Conservation (phyloP, 2,329 filamentous ascomycete genomes). For the Fusarium sp. region DNA sequence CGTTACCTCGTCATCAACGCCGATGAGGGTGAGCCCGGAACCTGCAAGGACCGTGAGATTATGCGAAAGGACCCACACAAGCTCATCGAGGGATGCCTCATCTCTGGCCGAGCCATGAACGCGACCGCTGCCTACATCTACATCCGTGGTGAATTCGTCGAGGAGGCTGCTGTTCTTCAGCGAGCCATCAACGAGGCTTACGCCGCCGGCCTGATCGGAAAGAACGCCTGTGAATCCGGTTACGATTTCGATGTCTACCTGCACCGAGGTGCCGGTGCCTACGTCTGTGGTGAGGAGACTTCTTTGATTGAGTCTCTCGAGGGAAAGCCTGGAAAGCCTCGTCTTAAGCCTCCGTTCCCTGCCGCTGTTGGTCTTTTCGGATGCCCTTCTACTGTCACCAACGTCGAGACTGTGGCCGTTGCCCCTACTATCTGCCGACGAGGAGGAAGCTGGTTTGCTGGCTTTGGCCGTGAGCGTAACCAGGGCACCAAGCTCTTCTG, state of each 20-base stretch:
- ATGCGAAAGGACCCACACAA: slow-evolving; percentile 99
- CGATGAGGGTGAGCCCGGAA: slow-evolving; percentile 98
- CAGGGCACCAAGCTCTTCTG: slow-evolving; percentile 98
- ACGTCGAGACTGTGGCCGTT: slow-evolving; percentile 97
- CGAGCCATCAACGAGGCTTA: slow-evolving; percentile 98
- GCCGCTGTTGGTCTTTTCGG: slow-evolving; percentile 97
- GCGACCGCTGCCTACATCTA: slow-evolving; percentile 99
- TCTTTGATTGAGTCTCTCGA: slow-evolving; percentile 98
- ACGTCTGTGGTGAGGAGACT: slow-evolving; percentile 98
- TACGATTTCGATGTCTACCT: slow-evolving; percentile 99
- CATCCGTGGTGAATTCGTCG: slow-evolving; percentile 97
- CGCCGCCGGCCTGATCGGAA: slow-evolving; percentile 92
- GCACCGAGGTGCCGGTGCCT: slow-evolving; percentile 96
- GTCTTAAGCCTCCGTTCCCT: slow-evolving; percentile 98
- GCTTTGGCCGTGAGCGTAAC: slow-evolving; percentile 96
- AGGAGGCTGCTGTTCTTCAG: slow-evolving; percentile 94
- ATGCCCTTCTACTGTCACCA: slow-evolving; percentile 97
- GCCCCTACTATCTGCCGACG: slow-evolving; percentile 95
- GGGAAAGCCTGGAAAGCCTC: slow-evolving; percentile 98
- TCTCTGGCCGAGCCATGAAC: slow-evolving; percentile 98
- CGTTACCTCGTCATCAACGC: slow-evolving; percentile 98
- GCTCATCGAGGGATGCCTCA: slow-evolving; percentile 95
- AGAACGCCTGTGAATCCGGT: slow-evolving; percentile 96
- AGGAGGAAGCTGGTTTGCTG: slow-evolving; percentile 91
- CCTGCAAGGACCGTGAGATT: slow-evolving; percentile 99